phyloP scores from a whole-genome alignment of 2,329 filamentous ascomycete genomes.

The Mycosphaerella sp. region DNA sequence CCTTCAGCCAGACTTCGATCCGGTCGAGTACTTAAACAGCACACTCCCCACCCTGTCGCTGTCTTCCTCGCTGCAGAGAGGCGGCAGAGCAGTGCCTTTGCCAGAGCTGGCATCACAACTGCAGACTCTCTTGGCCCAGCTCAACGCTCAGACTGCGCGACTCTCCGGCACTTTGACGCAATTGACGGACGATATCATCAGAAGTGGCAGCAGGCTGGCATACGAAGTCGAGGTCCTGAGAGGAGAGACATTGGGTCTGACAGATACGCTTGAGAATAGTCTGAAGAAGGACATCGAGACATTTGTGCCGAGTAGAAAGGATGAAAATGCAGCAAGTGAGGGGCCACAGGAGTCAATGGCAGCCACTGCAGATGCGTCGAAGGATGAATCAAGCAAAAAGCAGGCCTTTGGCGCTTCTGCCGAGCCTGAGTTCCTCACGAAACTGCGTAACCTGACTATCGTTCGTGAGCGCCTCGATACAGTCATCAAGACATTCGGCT shows the following conservation, averaged over 20 bases:
- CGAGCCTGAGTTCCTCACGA: constrained; percentile 56
- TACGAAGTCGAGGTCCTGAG: constrained; percentile 92
- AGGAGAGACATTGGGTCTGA: constrained; percentile 77
- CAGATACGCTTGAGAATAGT: constrained; percentile 68
- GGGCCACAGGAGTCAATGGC: constrained; percentile 5
- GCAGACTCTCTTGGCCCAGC: constrained; percentile 75
- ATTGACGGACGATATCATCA: constrained; percentile 88
- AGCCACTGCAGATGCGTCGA: constrained; percentile 5
- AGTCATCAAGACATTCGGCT: constrained; percentile 85
- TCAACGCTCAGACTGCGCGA: constrained; percentile 81
- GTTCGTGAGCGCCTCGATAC: constrained; percentile 80
- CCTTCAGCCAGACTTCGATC: constrained; percentile 69
- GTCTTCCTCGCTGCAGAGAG: constrained; percentile 38
- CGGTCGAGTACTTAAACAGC: constrained; percentile 77
- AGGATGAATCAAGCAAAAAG: background rate
- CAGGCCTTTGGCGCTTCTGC: background rate
- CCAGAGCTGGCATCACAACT: constrained; percentile 74
- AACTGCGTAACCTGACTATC: constrained; percentile 73
- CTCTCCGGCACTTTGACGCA: constrained; percentile 76
- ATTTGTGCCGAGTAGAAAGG: constrained; percentile 48
- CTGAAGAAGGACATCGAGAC: constrained; percentile 65
- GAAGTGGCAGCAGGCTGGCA: constrained; percentile 78
- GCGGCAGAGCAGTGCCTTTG: constrained; percentile 50
- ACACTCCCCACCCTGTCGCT: constrained; percentile 62
- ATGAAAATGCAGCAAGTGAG: background rate